Conservation (phyloP, 495 filamentous ascomycete genomes). For the Penicillium lagena region DNA sequence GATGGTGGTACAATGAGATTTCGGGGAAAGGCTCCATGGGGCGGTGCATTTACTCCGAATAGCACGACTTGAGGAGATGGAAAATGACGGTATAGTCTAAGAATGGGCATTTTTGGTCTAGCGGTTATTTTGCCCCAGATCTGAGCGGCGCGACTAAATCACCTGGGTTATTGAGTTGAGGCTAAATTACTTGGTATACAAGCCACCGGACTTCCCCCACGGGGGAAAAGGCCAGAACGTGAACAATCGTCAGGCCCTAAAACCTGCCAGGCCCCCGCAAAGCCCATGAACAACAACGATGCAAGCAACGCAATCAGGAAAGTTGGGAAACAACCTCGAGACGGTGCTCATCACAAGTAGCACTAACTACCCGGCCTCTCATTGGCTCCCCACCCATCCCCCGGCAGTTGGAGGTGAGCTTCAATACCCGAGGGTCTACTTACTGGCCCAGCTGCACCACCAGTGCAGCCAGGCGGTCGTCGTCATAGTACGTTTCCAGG, state of each 20-base stretch:
- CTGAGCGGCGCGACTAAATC: too few species aligned
- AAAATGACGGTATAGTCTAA: too few species aligned
- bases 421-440: slow-evolving; percentile 2
- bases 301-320: too few species aligned
- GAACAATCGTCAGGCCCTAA: slow-evolving; percentile 5
- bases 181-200: background rate
- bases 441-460: slow-evolving; percentile 4
- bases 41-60: too few species aligned
- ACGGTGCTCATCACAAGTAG: too few species aligned
- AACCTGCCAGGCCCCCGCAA: slow-evolving; percentile 1
- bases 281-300: background rate
- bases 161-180: too few species aligned
- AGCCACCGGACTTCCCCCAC: slow-evolving; percentile 13
- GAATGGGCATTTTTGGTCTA: too few species aligned
- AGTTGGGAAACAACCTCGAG: too few species aligned
- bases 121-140: too few species aligned
- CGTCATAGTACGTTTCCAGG: slow-evolving; percentile 24
- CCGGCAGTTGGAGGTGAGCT: slow-evolving; percentile 5
- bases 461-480: slow-evolving; percentile 9
- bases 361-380: background rate
- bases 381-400: background rate
- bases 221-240: slow-evolving; percentile 1
- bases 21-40: too few species aligned
- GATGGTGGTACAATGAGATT: too few species aligned
- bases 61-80: too few species aligned